These are phyloP conservation scores for Cladorrhinum sp. DNA, from an alignment of 2,329 filamentous ascomycete species.

Conservation along the genomic window DNA sequence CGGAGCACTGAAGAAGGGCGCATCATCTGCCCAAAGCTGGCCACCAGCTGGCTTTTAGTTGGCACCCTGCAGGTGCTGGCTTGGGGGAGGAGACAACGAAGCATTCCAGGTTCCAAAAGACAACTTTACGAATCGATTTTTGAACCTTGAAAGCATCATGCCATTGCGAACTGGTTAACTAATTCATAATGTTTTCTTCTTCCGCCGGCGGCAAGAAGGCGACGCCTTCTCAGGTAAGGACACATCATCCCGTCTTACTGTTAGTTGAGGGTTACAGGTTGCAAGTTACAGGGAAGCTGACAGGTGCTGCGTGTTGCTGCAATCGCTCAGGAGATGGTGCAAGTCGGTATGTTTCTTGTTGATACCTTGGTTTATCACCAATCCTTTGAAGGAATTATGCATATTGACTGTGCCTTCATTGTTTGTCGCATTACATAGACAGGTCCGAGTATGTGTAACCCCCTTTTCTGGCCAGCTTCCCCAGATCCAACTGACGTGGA, in stretches of 20 bases:
- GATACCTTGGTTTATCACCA: not conserved
- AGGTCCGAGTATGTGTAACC: conserved; percentile 57
- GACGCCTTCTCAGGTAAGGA: conserved; percentile 59
- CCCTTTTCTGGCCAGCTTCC: conserved; percentile 24
- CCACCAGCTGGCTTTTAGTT: conserved; percentile 19
- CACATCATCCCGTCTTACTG: conserved; percentile 29
- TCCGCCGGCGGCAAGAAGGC: conserved; percentile 67
- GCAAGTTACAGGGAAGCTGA: conserved; percentile 7
- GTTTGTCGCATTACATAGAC: conserved; percentile 40
- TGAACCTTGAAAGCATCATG: conserved; percentile 14
- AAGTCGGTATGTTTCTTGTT: conserved; percentile 72
- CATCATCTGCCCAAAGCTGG: too few relatives aligned
- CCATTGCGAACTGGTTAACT: conserved; percentile 18
- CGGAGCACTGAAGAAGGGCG: too few relatives aligned
- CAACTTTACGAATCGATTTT: not conserved
- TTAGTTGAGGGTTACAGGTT: not conserved
- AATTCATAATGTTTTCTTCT: conserved; percentile 59
- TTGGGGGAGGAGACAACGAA: conserved; percentile 9
- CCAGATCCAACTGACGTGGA: conserved; percentile 28
- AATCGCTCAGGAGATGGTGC: conserved; percentile 84
- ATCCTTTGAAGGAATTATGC: not conserved
- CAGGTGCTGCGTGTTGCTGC: conserved; percentile 35
- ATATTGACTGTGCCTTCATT: conserved; percentile 23
- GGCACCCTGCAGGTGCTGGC: not conserved
- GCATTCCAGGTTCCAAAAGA: not conserved